These are phyloP conservation scores for Vitis hybrid DNA, from an alignment of 177 flowering plant genomes.

Conservation along the genomic window DNA sequence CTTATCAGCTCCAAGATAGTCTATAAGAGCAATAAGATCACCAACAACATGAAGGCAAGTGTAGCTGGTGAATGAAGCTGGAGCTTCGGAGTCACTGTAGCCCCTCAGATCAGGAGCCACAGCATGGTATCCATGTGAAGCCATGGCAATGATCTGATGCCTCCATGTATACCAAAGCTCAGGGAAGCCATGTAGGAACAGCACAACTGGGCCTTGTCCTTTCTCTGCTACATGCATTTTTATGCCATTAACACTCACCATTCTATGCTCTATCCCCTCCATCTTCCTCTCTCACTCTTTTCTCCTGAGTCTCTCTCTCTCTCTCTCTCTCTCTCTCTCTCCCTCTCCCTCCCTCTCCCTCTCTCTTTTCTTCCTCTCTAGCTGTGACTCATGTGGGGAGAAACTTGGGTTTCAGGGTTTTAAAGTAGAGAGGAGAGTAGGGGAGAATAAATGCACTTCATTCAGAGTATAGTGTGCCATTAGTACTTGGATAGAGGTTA, in stretches of 20 bases:
- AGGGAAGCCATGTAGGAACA: slow-evolving; percentile 65
- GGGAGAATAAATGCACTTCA: neutral
- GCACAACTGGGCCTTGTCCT: slow-evolving; percentile 45
- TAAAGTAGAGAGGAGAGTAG: neutral
- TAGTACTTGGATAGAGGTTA: too few relatives aligned
- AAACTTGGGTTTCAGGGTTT: neutral
- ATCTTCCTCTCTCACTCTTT: slow-evolving; percentile 16
- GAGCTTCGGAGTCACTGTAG: slow-evolving; percentile 55
- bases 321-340: neutral
- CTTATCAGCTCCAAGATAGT: slow-evolving; percentile 31
- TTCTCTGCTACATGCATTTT: slow-evolving; percentile 65
- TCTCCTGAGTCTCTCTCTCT: neutral
- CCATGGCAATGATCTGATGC: slow-evolving; percentile 50
- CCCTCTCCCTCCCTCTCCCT: neutral
- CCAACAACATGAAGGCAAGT: slow-evolving; percentile 45
- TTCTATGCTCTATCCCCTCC: slow-evolving; percentile 50
- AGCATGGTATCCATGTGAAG: slow-evolving; percentile 42
- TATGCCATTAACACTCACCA: slow-evolving; percentile 50
- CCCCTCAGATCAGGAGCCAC: slow-evolving; percentile 67
- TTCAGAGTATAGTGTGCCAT: too few relatives aligned
- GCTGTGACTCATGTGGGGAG: neutral
- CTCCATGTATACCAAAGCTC: slow-evolving; percentile 72
- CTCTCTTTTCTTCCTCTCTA: neutral
- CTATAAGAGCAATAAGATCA: slow-evolving; percentile 45
- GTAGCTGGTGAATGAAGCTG: slow-evolving; percentile 29